These are phyloP conservation scores for Phanerochaete sordida DNA, from an alignment of 768 basidiomycete genomes.

Conservation along the genomic window DNA sequence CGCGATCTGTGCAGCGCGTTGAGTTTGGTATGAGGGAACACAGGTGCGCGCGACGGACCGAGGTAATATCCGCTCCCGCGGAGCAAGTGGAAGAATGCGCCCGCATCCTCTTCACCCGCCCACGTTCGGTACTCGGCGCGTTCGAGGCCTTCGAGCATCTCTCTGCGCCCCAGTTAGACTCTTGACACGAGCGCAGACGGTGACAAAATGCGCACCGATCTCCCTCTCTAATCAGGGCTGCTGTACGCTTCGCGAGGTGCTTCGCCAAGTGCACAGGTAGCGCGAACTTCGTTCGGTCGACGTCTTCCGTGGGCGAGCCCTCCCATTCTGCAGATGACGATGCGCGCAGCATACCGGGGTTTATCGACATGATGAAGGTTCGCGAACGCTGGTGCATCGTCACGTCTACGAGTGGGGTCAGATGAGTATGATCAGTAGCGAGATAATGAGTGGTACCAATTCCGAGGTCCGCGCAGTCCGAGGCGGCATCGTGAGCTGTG, in stretches of 20 bases:
- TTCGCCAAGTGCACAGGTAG: conserved; percentile 38
- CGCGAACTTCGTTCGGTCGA: conserved; percentile 49
- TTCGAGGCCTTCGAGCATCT: conserved; percentile 51
- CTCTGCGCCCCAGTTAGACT: conserved; percentile 24
- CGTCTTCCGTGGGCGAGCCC: conserved; percentile 45
- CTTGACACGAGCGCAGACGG: background rate
- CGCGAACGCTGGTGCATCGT: conserved; percentile 56
- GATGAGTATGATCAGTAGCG: background rate
- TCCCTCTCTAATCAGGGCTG: conserved; percentile 28
- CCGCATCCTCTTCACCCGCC: conserved; percentile 47
- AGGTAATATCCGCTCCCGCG: conserved; percentile 66
- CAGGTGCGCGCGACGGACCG: no score
- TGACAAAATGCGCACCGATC: conserved; percentile 23
- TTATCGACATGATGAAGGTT: conserved; percentile 43
- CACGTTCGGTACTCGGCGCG: conserved; percentile 55
- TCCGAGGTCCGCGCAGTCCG: conserved; percentile 41
- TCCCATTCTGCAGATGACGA: conserved; percentile 37
- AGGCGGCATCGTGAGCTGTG: conserved; percentile 45
- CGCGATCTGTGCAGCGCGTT: conserved; percentile 40
- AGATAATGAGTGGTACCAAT: conserved; percentile 33
- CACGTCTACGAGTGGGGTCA: conserved; percentile 41
- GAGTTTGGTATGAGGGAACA: no score
- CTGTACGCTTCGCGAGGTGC: conserved; percentile 25
- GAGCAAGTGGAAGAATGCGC: conserved; percentile 39
- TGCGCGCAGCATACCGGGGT: conserved; percentile 28